phyloP scores from a whole-genome alignment of 176 grass and related monocot genomes.

The Oryza meyeriana region DNA sequence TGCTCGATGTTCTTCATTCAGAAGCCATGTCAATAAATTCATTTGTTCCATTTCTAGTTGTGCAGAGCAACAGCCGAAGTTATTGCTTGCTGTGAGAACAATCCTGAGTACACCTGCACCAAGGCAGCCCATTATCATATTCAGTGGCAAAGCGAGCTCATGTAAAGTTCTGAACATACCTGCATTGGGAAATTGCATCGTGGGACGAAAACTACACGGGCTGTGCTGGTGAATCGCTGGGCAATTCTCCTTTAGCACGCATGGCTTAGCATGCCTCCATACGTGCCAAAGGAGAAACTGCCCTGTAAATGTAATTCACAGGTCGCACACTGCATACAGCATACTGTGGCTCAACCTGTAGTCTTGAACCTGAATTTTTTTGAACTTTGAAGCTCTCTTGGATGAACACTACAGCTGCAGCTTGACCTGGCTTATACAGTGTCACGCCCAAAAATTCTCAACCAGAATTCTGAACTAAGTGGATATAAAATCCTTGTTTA shows the following conservation, averaged over 20 bases:
- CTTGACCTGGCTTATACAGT: too few relatives aligned
- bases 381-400: constrained; percentile 1
- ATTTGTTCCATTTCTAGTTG: neutral
- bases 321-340: neutral
- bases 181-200: neutral
- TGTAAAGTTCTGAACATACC: neutral
- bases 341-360: neutral
- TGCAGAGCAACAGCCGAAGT: neutral
- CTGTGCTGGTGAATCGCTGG: constrained; percentile 41
- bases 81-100: neutral
- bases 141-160: neutral
- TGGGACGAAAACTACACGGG: neutral
- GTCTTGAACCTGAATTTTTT: neutral
- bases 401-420: too few relatives aligned
- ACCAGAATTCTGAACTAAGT: too few relatives aligned
- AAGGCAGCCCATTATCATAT: neutral
- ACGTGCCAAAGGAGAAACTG: constrained; percentile 53
- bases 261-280: neutral
- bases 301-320: constrained; percentile 62
- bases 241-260: constrained; percentile 75
- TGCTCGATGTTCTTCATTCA: neutral
- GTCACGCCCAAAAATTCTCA: too few relatives aligned
- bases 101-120: neutral
- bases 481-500: too few relatives aligned
- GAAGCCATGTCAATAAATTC: neutral